A percentile compares a stretch with the other conserved stretches of the same genome.
These are phyloP conservation scores for Aureobasidium vineae DNA, from an alignment of 2,329 filamentous ascomycete genomes.

Conservation along the genomic window DNA sequence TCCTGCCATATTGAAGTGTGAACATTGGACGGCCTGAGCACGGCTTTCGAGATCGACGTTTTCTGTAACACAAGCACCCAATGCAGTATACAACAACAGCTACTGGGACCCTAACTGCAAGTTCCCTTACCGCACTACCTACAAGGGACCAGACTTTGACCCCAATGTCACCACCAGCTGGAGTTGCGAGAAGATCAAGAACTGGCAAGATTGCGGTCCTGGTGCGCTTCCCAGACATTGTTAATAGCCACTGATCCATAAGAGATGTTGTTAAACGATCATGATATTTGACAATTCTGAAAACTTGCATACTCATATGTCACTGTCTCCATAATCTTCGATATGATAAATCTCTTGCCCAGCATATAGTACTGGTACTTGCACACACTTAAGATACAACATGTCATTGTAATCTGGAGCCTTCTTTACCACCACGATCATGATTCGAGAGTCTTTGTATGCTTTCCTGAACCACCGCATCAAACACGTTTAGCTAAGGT, in stretches of 20 bases:
- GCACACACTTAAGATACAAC: not conserved
- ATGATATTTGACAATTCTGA: not conserved
- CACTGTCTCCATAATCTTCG: not conserved
- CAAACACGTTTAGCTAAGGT: too few relatives aligned
- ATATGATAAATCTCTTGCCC: not conserved
- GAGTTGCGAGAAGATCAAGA: constrained; percentile 29
- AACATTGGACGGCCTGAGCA: not conserved
- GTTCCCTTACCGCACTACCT: constrained; percentile 29
- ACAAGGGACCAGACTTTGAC: constrained; percentile 29
- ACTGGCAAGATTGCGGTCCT: constrained; percentile 27
- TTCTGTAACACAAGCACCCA: constrained; percentile 31
- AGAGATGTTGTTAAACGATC: not conserved
- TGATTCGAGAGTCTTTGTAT: not conserved
- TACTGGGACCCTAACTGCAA: constrained; percentile 48
- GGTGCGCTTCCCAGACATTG: constrained; percentile 24
- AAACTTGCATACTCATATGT: not conserved
- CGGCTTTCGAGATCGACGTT: constrained; percentile 14
- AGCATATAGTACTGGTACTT: not conserved
- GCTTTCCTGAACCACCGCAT: not conserved
- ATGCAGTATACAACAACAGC: constrained; percentile 50
- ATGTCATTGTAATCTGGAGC: not conserved
- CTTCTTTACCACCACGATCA: not conserved
- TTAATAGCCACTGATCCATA: not conserved
- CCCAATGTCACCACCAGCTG: constrained; percentile 38
- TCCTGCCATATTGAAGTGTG: not conserved